phyloP scores from a whole-genome alignment of 176 grass and related monocot species.

The Rhynchospora pubera region DNA sequence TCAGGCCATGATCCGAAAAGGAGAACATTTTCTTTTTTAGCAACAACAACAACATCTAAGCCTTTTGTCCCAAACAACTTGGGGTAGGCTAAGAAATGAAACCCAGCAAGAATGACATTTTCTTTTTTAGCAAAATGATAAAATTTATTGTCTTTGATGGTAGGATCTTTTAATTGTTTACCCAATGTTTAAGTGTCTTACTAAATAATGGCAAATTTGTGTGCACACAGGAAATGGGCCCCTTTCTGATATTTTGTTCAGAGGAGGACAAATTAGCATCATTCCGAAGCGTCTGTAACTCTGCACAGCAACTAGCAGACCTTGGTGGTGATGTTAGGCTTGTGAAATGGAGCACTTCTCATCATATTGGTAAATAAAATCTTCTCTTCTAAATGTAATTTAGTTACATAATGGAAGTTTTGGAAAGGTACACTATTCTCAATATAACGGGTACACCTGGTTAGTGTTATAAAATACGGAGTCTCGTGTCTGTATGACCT shows the following conservation, averaged over 20 bases:
- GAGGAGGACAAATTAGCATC: conserved; percentile 83
- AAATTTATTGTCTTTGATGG: not conserved
- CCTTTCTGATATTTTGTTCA: conserved; percentile 88
- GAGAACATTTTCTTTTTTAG: not conserved
- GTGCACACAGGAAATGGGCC: conserved; percentile 57
- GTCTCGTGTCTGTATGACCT: not conserved
- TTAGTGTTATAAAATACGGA: not conserved
- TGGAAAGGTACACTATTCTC: conserved; percentile 4
- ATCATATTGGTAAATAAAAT: conserved; percentile 50
- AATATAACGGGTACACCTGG: not conserved
- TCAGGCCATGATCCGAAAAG: not conserved
- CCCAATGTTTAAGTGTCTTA: not conserved
- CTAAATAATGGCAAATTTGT: conserved; percentile 9
- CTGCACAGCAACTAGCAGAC: conserved; percentile 55
- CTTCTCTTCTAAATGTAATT: conserved; percentile 6
- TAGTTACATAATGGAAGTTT: not conserved
- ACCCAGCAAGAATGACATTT: too few relatives aligned
- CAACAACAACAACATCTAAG: too few relatives aligned
- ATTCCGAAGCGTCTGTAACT: conserved; percentile 62
- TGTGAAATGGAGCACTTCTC: conserved; percentile 68
- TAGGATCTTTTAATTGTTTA: not conserved
- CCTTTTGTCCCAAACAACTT: too few relatives aligned
- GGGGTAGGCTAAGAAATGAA: too few relatives aligned
- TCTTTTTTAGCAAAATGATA: not conserved
- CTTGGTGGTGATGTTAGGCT: conserved; percentile 67